Evolutionary conservation across 352 stramenopile species (phyloP), one percentile per base, ranked within the genome.

Genomic region (Pythium apleroticum): DNA sequence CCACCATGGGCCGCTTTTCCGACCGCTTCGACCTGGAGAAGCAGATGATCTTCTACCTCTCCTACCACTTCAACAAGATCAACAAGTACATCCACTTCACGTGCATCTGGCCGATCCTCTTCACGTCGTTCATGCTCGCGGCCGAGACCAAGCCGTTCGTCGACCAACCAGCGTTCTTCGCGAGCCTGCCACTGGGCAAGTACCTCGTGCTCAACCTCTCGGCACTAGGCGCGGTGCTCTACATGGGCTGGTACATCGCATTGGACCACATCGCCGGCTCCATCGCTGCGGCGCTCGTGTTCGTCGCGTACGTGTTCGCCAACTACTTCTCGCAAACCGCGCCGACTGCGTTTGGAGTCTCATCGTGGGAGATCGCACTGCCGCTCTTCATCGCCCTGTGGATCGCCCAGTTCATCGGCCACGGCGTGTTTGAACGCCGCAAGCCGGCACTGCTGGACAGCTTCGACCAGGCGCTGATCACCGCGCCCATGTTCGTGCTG

Each of bases 21-120:
- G 77, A 91, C 27, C 81, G 84, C 66, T 93, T 93, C 63, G 65
- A 91, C 66, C 66, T 95, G 48, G 84, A 95, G 69, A 90, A 91
- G 66, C 85, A 93, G 60, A 67, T 95, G 46, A 76, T 73, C 24
- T 95, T 95, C 76, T 95, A 95, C 72, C 67, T 90, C 35, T 90
- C 81, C 25, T 96, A 96, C 77, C 88, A 96, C 68, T 69, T 85
- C 76, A 82, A 96, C 71, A 75, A 74, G 58, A 68, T 86, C 57
- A 96, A 96, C 74, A 76, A 91, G 76, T 72, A 28, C 52, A 90
- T 96, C 63, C 88, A 96, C 71, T 80, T 96, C 33, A 50, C 72
- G 24, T 96, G 83, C 71, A 92, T 96, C 69, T 94, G 84, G 81
- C 87, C 84, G 58, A 93, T 96, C 61, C 78, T 96, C 55, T 77